phyloP scores from a whole-genome alignment of 179 eudicot genomes.

The Dionaea muscipula region DNA sequence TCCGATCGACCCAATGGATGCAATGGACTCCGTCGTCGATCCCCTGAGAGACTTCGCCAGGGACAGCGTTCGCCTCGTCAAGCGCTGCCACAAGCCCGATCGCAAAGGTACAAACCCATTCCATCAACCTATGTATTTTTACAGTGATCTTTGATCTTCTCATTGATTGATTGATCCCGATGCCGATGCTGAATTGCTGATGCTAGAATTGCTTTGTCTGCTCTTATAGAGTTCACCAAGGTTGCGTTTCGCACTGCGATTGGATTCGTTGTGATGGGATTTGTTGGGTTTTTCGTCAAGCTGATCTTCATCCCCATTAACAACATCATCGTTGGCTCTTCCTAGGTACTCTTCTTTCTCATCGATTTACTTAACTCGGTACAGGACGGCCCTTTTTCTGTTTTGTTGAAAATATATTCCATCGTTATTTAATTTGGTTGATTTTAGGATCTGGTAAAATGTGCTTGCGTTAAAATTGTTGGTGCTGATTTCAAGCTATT shows the following conservation, averaged over 20 bases:
- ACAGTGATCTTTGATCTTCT: neutral
- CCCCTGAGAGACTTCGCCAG: constrained; percentile 43
- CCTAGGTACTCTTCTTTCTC: constrained; percentile 2
- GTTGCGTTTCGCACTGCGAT: constrained; percentile 50
- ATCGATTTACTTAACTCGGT: no score
- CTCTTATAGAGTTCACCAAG: constrained; percentile 31
- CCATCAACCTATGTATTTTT: neutral
- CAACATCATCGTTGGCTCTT: constrained; percentile 37
- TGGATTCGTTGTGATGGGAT: constrained; percentile 60
- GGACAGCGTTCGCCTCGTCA: constrained; percentile 42
- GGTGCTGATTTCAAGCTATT: no score
- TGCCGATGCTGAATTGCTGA: no score
- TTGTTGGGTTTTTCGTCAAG: constrained; percentile 52
- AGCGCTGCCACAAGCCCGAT: constrained; percentile 51
- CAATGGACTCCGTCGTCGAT: constrained; percentile 37
- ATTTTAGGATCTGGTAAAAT: no score
- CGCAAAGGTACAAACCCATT: constrained; percentile 22
- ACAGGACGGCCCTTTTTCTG: no score
- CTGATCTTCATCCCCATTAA: constrained; percentile 48
- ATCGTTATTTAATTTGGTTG: no score
- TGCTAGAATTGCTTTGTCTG: constrained; percentile 1
- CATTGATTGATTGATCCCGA: neutral
- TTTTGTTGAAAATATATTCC: no score
- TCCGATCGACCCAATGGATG: constrained; percentile 22
- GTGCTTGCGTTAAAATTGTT: no score